Evolutionary conservation across 2,329 filamentous ascomycete species (phyloP).

Genomic region (Cladosporium sp.): DNA sequence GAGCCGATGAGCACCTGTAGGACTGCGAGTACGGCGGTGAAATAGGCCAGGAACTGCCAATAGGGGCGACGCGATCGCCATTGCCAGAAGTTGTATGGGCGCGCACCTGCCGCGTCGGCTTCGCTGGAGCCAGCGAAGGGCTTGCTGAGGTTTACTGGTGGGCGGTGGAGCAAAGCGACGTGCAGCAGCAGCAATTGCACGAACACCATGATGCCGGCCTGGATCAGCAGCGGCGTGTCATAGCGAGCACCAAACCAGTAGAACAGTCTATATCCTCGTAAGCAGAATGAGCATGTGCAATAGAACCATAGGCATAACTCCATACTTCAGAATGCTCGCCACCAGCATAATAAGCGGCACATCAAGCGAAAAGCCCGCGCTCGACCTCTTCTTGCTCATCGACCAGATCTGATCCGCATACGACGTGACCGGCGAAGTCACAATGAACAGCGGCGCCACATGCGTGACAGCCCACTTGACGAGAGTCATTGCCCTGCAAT

Average conservation of each 20-base stretch:
- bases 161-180: conserved; percentile 56
- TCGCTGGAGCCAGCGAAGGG: conserved; percentile 58
- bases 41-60: conserved; percentile 71
- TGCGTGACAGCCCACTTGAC: conserved; percentile 32
- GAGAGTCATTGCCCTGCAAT: conserved; percentile 27
- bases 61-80: conserved; percentile 73
- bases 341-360: conserved; percentile 65
- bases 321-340: conserved; percentile 59
- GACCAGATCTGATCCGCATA: conserved; percentile 65
- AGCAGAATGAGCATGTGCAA: background rate
- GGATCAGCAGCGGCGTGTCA: conserved; percentile 54
- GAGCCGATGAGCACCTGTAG: conserved; percentile 65
- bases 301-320: background rate
- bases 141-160: conserved; percentile 35
- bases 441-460: conserved; percentile 43
- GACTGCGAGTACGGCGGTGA: conserved; percentile 57
- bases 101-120: conserved; percentile 40
- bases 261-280: conserved; percentile 47
- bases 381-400: conserved; percentile 57
- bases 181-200: conserved; percentile 58
- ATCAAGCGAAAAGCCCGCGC: conserved; percentile 62
- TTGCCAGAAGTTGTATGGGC: conserved; percentile 79
- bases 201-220: conserved; percentile 57
- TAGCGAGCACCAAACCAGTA: conserved; percentile 64
- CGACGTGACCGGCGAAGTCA: conserved; percentile 60